Percentiles rank a stretch among this genome's conserved stretches.
Evolutionary conservation across 2,329 filamentous ascomycete genomes (phyloP).

Genomic region (Penicillium sumatraense): DNA sequence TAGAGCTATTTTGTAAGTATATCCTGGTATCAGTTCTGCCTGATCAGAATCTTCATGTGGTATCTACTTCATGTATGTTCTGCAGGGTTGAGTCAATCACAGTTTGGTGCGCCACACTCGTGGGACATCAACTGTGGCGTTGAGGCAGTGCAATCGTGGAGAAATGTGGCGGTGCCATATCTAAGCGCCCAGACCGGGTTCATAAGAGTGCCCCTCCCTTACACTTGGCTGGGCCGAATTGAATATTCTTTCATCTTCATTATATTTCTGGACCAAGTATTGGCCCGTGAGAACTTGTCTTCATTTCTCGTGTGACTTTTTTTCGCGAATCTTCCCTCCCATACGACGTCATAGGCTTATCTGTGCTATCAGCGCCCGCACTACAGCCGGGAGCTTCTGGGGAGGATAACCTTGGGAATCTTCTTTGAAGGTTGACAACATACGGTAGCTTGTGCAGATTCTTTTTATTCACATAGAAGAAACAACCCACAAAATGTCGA

Average conservation of each 20-base stretch:
- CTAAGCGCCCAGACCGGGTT: slow-evolving; percentile 27
- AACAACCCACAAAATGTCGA: slow-evolving; percentile 26
- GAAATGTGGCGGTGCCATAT: slow-evolving; percentile 33
- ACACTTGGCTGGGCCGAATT: slow-evolving; percentile 11
- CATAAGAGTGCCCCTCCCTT: slow-evolving; percentile 23
- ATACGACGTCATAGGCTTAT: slow-evolving; percentile 27
- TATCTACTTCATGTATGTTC: no score
- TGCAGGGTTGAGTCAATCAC: background rate
- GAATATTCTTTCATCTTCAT: slow-evolving; percentile 6
- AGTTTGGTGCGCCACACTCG: slow-evolving; percentile 2
- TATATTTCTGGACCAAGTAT: background rate
- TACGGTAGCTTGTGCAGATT: no score
- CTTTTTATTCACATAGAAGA: no score
- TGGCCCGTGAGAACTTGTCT: background rate
- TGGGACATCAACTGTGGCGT: slow-evolving; percentile 10
- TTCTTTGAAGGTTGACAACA: no score
- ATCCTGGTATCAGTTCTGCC: background rate
- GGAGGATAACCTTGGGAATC: background rate
- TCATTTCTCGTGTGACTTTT: background rate
- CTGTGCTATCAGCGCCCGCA: slow-evolving; percentile 19
- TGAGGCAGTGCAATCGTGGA: slow-evolving; percentile 29
- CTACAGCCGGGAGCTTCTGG: slow-evolving; percentile 1
- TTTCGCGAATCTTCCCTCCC: background rate
- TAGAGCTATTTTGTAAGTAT: no score
- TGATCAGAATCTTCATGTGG: slow-evolving; percentile 4